These are phyloP conservation scores for Singerocomus inundabilis DNA, from an alignment of 1,284 basidiomycete genomes.

Conservation along the genomic window DNA sequence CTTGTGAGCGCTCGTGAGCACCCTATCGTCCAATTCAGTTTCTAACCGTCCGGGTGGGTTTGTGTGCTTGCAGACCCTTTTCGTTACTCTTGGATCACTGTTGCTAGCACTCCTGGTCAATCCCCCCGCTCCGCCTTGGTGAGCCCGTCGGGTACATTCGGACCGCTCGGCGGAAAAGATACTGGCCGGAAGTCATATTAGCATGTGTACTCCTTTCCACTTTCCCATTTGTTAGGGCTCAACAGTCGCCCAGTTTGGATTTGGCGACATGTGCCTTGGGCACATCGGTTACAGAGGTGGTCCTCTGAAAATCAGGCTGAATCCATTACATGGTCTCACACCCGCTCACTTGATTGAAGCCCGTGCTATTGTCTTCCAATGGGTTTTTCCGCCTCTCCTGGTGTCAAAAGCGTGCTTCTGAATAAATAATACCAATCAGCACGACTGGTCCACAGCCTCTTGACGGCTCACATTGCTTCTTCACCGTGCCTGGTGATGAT, in stretches of 20 bases:
- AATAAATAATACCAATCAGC: not conserved
- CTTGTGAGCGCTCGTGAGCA: too few species aligned
- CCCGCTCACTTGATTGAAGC: not conserved
- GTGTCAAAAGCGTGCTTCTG: too few species aligned
- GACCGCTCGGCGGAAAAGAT: not conserved
- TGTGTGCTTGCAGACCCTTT: too few species aligned
- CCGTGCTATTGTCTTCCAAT: not conserved
- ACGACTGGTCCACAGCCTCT: not conserved
- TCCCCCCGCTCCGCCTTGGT: not conserved
- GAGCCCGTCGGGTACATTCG: not conserved
- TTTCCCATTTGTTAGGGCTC: not conserved
- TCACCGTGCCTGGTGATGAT: not conserved
- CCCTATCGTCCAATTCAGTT: too few species aligned
- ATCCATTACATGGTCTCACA: not conserved
- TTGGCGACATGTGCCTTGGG: not conserved
- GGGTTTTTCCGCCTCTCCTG: too few species aligned
- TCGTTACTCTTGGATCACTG: not conserved
- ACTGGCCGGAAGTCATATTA: not conserved
- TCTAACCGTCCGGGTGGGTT: too few species aligned
- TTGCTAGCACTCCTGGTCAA: not conserved
- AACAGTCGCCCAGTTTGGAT: not conserved
- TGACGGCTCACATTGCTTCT: not conserved
- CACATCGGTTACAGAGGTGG: not conserved
- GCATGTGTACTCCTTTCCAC: not conserved
- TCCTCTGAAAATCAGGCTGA: not conserved